Base-by-base conservation (phyloP, 1,284 basidiomycete species). In the Meripilus lineatus region DNA sequence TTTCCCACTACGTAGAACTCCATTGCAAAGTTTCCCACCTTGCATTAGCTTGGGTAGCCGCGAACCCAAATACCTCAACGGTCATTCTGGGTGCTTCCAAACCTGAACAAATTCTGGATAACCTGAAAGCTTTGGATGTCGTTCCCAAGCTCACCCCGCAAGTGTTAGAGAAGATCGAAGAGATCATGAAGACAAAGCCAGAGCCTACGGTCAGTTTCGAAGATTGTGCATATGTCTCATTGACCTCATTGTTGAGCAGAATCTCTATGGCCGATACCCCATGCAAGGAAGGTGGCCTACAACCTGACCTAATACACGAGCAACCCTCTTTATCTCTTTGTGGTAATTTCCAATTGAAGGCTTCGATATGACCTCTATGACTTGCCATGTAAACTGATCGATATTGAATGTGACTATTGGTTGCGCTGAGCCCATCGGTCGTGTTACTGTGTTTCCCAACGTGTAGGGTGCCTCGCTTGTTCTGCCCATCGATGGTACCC, bases 51-150 rank as follows among this genome's bases (percentile, higher is more conserved):
- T 88, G 84, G 84, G 71, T 80, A 10, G 74, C 80, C 13, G 68
- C 63, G 41, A 80, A 84, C 62, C 70, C 75, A 32, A 74, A 83
- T 64, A 84, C 74, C 15, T 59, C 58, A n/a, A 59, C 58, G 1
- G 54, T 83, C 53, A 83, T 86, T 55, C 71, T 89, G 42, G 81
- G 85, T 40, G 74, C 74, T 2, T 72, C 72, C 15, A 75, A 67
- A 51, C 72, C 75, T 26, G 72, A 76, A 54, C 81, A 84, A 62
- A 64, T 87, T 48, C 51, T 71, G 28, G 81, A 87, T 53, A 87
- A 87, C 66, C 67, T 87, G 49, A 79, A 80, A 59, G 82, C 83
- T 20, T 67, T 91, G 45, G 77, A 86, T 34, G 70, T 88, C 38
- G 61, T 87, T 42, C 79, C 81, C 35, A 85, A 83, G 65, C 61